These are phyloP conservation scores for Curvularia lunata DNA, from an alignment of 2,329 filamentous ascomycete species.

Conservation along the genomic window DNA sequence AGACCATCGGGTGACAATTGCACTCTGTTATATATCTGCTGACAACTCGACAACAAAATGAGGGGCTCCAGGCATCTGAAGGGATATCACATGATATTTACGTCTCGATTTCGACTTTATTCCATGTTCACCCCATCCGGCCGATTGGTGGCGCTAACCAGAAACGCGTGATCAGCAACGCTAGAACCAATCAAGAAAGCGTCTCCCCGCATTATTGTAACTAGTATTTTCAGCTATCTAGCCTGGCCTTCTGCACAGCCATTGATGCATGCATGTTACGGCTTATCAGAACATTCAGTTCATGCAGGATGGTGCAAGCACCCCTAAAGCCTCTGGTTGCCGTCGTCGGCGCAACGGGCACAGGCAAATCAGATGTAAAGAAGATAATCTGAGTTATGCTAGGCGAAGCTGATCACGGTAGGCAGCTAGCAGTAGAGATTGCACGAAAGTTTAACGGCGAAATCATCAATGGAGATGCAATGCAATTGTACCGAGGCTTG, in stretches of 20 bases:
- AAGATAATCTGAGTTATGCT: background rate
- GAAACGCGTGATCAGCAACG: background rate
- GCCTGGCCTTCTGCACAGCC: background rate
- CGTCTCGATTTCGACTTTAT: background rate
- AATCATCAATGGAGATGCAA: slow-evolving; percentile 95
- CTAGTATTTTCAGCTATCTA: slow-evolving; percentile 14
- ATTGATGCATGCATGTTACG: slow-evolving; percentile 34
- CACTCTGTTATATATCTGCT: background rate
- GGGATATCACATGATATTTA: background rate
- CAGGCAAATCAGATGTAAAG: slow-evolving; percentile 86
- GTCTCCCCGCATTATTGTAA: slow-evolving; percentile 6
- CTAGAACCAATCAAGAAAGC: slow-evolving; percentile 1
- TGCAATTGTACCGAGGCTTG: slow-evolving; percentile 93
- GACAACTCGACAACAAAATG: background rate
- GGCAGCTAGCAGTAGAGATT: slow-evolving; percentile 85
- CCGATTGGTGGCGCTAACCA: background rate
- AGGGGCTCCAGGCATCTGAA: background rate
- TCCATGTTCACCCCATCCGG: background rate
- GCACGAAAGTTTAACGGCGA: slow-evolving; percentile 86
- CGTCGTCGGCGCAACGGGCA: slow-evolving; percentile 88
- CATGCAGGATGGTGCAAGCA: slow-evolving; percentile 32
- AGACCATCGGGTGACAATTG: background rate
- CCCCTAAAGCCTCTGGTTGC: slow-evolving; percentile 69
- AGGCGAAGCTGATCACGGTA: slow-evolving; percentile 47
- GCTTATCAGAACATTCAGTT: slow-evolving; percentile 23